Evolutionary conservation across 2,329 filamentous ascomycete genomes (phyloP), one percentile per base, ranked within the genome.

Genomic region (Aspergillus ruber): DNA sequence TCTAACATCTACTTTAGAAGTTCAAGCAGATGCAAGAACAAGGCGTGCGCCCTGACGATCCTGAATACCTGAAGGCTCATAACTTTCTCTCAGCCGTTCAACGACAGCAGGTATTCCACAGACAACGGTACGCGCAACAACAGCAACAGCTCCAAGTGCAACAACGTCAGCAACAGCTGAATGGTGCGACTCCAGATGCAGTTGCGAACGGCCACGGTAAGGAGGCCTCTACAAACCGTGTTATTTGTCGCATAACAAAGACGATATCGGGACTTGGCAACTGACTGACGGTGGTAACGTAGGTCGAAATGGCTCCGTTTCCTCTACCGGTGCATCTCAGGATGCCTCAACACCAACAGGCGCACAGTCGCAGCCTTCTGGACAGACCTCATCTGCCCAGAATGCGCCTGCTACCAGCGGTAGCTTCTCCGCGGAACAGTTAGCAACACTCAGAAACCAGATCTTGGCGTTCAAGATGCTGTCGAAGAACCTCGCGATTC

Each of bases 401-500:
- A 60, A 57, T 32, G 63, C 56, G 4, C 54, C 60, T 6, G 56
- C 57, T 33, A 53, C 63, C n/a, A 60, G 61, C 40, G 77, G 78
- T 44, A 83, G 83, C 51, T 90, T 95, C 64, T 84, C 83, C 10
- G 79, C 80, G 20, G 86, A 93, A 48, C 93, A 98, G 65, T 74
- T 95, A 41, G 77, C 79, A 20, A 81, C 88, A 39, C 74, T 98
- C 8, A 80, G 88, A 50, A 84, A 87, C 55, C 93, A 98, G 66
- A 95, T 97, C 44, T 79, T 85, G 58, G 90, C 91, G 0, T 97
- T 96, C 71, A 94, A 94, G 69, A 79, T 90, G 56, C 76, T 98
- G 3, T 85, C 88, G 4, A 94, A 93, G 68, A 95, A 95, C 57
- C 77, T 86, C 12, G 85, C 90, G 0, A 82, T 97, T 3, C 89